A percentile compares a stretch with the other conserved stretches of the same genome.
These are phyloP conservation scores for Sonneratia alba DNA, from an alignment of 345 rosid genomes.

Conservation along the genomic window DNA sequence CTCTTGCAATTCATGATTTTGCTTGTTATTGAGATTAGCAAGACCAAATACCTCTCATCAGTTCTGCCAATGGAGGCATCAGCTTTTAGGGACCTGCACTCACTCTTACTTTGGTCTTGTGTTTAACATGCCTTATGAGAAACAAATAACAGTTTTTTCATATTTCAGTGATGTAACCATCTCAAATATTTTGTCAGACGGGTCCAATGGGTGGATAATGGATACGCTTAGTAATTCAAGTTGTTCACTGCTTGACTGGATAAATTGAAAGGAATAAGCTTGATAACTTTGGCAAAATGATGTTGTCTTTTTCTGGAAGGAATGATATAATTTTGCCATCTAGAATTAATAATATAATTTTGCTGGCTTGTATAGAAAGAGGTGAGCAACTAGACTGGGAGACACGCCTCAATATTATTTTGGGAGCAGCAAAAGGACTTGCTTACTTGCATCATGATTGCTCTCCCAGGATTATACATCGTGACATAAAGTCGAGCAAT, in stretches of 20 bases:
- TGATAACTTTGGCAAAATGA: background rate
- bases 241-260: background rate
- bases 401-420: constrained; percentile 73
- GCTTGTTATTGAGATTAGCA: background rate
- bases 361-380: constrained; percentile 47
- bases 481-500: constrained; percentile 97
- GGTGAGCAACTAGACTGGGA: constrained; percentile 93
- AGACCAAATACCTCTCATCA: background rate
- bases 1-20: background rate
- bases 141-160: background rate
- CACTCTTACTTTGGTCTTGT: background rate
- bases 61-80: constrained; percentile 3
- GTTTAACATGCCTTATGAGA: background rate
- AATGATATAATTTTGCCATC: constrained; percentile 6
- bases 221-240: background rate
- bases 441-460: constrained; percentile 98
- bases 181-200: background rate
- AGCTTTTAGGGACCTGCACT: background rate
- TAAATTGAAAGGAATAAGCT: background rate
- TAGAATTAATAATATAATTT: constrained; percentile 6
- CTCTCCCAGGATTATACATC: constrained; percentile 97
- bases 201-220: background rate
- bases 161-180: background rate
- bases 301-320: background rate
- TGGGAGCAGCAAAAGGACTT: constrained; percentile 98